A percentile compares a stretch with the other conserved stretches of the same genome.
Evolutionary conservation across 805 yeast species (phyloP).

Genomic region (Starmerella khaoyaiensis): DNA sequence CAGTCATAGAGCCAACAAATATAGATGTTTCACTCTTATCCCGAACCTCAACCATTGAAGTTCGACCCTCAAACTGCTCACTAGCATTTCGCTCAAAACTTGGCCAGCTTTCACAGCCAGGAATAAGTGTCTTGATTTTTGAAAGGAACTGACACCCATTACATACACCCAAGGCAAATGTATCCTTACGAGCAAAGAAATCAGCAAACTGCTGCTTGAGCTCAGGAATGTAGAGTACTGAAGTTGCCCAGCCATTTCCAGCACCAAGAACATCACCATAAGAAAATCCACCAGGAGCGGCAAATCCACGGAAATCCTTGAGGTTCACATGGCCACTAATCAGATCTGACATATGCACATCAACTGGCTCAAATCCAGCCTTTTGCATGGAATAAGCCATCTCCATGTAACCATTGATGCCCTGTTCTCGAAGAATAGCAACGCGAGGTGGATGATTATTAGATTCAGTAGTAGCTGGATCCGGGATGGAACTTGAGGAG

Average conservation of each 20-base stretch:
- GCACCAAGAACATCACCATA: slow-evolving; percentile 99
- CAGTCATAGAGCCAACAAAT: slow-evolving; percentile 80
- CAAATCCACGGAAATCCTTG: slow-evolving; percentile 69
- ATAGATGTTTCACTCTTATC: slow-evolving; percentile 30
- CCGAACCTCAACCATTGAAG: slow-evolving; percentile 62
- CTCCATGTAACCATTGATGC: slow-evolving; percentile 95
- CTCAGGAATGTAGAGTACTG: slow-evolving; percentile 70
- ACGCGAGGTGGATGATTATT: slow-evolving; percentile 64
- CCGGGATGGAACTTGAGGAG: slow-evolving; percentile 55
- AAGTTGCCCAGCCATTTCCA: slow-evolving; percentile 98
- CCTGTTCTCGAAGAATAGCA: slow-evolving; percentile 95
- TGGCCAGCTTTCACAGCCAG: slow-evolving; percentile 95
- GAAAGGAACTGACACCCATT: slow-evolving; percentile 96
- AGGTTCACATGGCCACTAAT: slow-evolving; percentile 57
- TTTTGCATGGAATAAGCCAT: slow-evolving; percentile 95
- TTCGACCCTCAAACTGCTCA: slow-evolving; percentile 96
- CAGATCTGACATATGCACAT: slow-evolving; percentile 93
- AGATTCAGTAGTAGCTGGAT: slow-evolving; percentile 27
- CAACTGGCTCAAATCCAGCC: slow-evolving; percentile 89
- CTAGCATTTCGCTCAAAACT: slow-evolving; percentile 78
- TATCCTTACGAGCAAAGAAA: slow-evolving; percentile 80
- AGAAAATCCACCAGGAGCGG: slow-evolving; percentile 98
- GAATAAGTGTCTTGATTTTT: slow-evolving; percentile 71
- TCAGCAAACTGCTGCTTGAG: slow-evolving; percentile 62
- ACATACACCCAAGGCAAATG: slow-evolving; percentile 96